Base-by-base conservation (phyloP, 129 eudicot species). In the Logfia minima region DNA sequence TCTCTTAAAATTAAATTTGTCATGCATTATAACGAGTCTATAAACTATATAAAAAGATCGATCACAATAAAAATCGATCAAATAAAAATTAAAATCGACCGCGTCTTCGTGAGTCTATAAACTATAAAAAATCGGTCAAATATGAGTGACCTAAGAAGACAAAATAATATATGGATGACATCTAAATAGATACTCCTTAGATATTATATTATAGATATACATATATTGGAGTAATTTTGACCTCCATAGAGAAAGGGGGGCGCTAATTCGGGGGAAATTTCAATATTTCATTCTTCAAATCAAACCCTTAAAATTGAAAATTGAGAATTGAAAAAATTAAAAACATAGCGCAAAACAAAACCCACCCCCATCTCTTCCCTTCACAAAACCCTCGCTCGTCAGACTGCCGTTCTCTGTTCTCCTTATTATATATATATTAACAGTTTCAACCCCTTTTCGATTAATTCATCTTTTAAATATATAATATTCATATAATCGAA, bases 341-440 rank as follows among this genome's bases (percentile, higher is more conserved):
- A 60, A 60, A 60, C 22, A 22, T 4, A 22, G 31, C 5, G 16
- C 29, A 62, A 23, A 24, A 62, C 18, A 62, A 62, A 62, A 61
- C 29, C 39, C 71, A 70, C 83, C 83, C 83, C 66, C 66, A 61
- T 61, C 34, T 61, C 31, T 23, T 22, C 65, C 16, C 17, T 23
- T 23, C 66, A 11, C 26, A 61, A 61, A 62, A 24, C 67, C 67
- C 29, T 79, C 83, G 78, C 64, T 70, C 71, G n/a, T 75, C 79
- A 63, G 41, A 74, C 32, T 79, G 83, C 83, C 83, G 83, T 63
- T 79, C 67, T 71, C 72, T 71, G 83, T 79, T 79, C 72, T 79
- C 60, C 59, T 56, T 41, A 14, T 48, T 2, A 13, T 9, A 26
- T 9, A 26, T 26, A 35, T 35, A 35, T 4, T 13, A 48, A 48